Evolutionary conservation across 345 rosid genomes (phyloP).

Genomic region (Raphanus raphanistrum): DNA sequence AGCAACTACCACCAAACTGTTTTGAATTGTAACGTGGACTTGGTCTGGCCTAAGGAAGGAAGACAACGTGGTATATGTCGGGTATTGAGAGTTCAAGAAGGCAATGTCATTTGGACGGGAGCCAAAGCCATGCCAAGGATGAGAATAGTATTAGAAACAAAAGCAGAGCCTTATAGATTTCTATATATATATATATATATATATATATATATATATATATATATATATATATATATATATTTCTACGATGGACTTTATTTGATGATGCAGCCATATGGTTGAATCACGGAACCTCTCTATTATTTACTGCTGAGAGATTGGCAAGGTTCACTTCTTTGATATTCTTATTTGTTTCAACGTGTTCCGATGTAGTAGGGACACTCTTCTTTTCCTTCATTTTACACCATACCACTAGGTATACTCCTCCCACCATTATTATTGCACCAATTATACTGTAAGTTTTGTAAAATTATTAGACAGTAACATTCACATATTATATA

Average conservation of each 20-base stretch:
- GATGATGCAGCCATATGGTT: not conserved
- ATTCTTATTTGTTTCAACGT: constrained; percentile 12
- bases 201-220: too few relatives aligned
- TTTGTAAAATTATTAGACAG: not conserved
- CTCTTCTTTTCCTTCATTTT: constrained; percentile 45
- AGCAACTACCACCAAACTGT: not conserved
- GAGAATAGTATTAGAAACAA: not conserved
- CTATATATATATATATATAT: too few relatives aligned
- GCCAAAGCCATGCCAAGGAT: not conserved
- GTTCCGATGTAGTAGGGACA: not conserved
- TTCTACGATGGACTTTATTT: constrained; percentile 3
- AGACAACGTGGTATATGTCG: not conserved
- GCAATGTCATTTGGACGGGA: not conserved
- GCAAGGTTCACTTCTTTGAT: constrained; percentile 19
- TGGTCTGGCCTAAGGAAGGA: not conserved
- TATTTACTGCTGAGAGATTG: constrained; percentile 14
- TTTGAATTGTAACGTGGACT: not conserved
- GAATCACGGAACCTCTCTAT: constrained; percentile 24
- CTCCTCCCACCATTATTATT: constrained; percentile 47
- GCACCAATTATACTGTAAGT: constrained; percentile 53
- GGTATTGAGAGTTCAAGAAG: not conserved
- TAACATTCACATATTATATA: not conserved
- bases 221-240: too few relatives aligned
- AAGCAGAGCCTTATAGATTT: not conserved
- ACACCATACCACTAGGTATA: constrained; percentile 62